Conservation (phyloP, 2,329 filamentous ascomycete genomes). For the Sphaerostilbella broomeana region DNA sequence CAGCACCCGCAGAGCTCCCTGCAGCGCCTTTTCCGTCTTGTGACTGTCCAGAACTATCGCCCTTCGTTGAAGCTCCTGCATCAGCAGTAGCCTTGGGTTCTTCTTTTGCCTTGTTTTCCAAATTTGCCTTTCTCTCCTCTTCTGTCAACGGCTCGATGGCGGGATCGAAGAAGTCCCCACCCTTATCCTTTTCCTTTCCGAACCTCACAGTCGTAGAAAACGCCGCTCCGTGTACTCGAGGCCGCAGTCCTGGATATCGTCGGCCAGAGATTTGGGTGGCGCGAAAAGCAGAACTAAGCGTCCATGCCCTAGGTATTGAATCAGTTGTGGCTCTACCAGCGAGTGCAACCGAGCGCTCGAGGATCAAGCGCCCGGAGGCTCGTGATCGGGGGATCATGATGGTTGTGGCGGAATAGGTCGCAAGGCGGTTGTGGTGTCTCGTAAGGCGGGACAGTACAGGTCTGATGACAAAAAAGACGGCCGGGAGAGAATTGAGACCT, state of each 20-base stretch:
- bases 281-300: constrained; percentile 22
- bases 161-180: constrained; percentile 45
- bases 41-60: constrained; percentile 29
- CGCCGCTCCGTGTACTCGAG: constrained; percentile 23
- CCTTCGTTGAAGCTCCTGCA: constrained; percentile 41
- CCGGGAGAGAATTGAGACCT: too few relatives aligned
- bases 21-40: constrained; percentile 44
- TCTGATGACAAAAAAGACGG: too few relatives aligned
- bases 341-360: constrained; percentile 29
- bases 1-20: constrained; percentile 50
- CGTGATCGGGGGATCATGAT: constrained; percentile 37
- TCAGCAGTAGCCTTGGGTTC: constrained; percentile 38
- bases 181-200: constrained; percentile 36
- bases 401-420: constrained; percentile 6
- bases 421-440: not conserved
- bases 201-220: constrained; percentile 33
- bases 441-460: not conserved
- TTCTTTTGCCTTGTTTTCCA: constrained; percentile 41
- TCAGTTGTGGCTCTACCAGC: constrained; percentile 21
- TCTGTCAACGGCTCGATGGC: constrained; percentile 43
- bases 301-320: constrained; percentile 22
- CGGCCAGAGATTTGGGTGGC: constrained; percentile 27
- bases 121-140: constrained; percentile 46
- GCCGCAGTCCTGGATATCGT: constrained; percentile 24
- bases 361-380: constrained; percentile 32